Evolutionary conservation across 139 green algal species (phyloP).

Genomic region (Yamagishiella unicocca): DNA sequence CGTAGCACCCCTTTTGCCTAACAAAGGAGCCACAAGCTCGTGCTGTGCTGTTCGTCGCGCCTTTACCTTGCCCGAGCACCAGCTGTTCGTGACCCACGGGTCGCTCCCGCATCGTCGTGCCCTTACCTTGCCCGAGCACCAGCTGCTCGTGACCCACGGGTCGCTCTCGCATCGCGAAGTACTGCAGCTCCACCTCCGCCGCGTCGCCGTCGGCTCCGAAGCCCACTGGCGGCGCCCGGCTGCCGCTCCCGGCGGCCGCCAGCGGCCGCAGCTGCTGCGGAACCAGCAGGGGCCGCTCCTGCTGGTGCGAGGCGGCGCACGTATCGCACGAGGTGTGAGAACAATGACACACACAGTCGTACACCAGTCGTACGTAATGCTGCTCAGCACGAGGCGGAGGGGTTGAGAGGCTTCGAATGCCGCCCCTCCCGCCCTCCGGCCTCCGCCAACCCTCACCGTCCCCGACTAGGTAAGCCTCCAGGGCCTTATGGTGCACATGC

Average conservation of each 20-base stretch:
- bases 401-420: too few relatives aligned
- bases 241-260: not conserved
- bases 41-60: too few relatives aligned
- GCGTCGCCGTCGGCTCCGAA: constrained; percentile 21
- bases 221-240: not conserved
- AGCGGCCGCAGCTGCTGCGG: constrained; percentile 26
- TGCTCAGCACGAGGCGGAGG: too few relatives aligned
- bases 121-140: constrained; percentile 22
- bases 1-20: too few relatives aligned
- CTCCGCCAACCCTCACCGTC: too few relatives aligned
- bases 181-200: constrained; percentile 35
- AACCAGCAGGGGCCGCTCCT: constrained; percentile 41
- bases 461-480: too few relatives aligned
- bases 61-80: constrained; percentile 21
- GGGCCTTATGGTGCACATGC: too few relatives aligned
- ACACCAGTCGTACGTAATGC: too few relatives aligned
- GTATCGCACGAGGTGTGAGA: too few relatives aligned
- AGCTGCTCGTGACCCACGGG: constrained; percentile 20
- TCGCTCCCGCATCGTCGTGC: constrained; percentile 39
- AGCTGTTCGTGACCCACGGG: constrained; percentile 19
- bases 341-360: too few relatives aligned
- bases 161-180: constrained; percentile 37
- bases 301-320: not conserved
- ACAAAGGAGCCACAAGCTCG: too few relatives aligned
- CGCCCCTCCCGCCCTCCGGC: too few relatives aligned